Evolutionary conservation across 768 basidiomycete species (phyloP).

Genomic region (Symmetrospora coprosmae): DNA sequence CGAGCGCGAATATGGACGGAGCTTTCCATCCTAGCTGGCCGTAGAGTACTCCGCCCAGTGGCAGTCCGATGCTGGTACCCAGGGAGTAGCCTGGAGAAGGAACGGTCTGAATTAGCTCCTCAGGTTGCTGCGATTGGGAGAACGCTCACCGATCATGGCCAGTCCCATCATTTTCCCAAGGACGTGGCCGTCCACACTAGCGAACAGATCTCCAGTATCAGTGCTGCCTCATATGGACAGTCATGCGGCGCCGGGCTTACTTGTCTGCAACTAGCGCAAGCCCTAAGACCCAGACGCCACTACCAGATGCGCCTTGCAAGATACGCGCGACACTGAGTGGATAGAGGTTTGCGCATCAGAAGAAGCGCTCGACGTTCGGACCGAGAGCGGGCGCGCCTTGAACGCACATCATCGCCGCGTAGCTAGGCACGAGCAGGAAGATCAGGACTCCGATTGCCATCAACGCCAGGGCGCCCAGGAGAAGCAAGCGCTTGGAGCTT

Average conservation of each 20-base stretch:
- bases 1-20: constrained; percentile 12
- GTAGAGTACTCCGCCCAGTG: constrained; percentile 15
- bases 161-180: constrained; percentile 17
- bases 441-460: constrained; percentile 19
- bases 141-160: constrained; percentile 5
- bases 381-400: no score
- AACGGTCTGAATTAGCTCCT: no score
- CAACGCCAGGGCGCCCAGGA: neutral
- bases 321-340: neutral
- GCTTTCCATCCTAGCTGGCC: constrained; percentile 19
- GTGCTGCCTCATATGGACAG: no score
- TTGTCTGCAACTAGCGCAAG: constrained; percentile 3
- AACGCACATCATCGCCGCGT: constrained; percentile 20
- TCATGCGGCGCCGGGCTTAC: no score
- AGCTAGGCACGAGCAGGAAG: constrained; percentile 8
- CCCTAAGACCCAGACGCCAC: constrained; percentile 16
- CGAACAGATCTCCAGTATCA: no score
- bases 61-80: constrained; percentile 6
- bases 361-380: no score
- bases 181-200: no score
- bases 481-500: neutral
- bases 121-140: neutral
- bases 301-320: constrained; percentile 9
- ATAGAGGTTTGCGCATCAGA: no score
- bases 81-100: no score